These are phyloP conservation scores for Plenodomus lindquistii DNA, from an alignment of 2,329 filamentous ascomycete species.

Conservation along the genomic window DNA sequence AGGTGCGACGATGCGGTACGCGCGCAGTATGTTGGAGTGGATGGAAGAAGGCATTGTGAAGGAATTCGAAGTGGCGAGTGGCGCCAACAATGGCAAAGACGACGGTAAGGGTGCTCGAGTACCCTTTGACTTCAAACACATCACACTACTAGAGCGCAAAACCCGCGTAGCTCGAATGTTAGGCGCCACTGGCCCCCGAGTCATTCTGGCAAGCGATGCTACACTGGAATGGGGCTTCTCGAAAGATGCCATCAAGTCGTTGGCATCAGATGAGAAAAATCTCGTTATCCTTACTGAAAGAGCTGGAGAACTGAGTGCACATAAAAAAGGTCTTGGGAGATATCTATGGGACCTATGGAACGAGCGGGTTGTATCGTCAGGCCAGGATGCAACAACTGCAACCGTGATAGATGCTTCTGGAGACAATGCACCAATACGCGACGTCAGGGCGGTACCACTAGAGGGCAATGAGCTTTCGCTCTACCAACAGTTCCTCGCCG, in stretches of 20 bases:
- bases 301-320: conserved; percentile 49
- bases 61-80: conserved; percentile 75
- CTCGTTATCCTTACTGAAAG: conserved; percentile 86
- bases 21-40: conserved; percentile 97
- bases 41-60: conserved; percentile 96
- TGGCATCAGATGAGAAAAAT: conserved; percentile 79
- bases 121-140: conserved; percentile 87
- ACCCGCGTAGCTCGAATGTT: conserved; percentile 76
- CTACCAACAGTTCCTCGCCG: conserved; percentile 92
- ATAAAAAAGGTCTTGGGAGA: conserved; percentile 60
- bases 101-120: conserved; percentile 60
- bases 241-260: conserved; percentile 71
- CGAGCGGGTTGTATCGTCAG: conserved; percentile 23
- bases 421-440: conserved; percentile 32
- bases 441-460: conserved; percentile 62
- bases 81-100: conserved; percentile 38
- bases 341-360: conserved; percentile 70
- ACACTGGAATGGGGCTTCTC: conserved; percentile 96
- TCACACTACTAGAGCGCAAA: conserved; percentile 81
- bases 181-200: conserved; percentile 59
- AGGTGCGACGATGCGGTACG: conserved; percentile 85
- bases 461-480: conserved; percentile 75
- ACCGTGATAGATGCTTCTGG: conserved; percentile 69
- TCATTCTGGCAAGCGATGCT: conserved; percentile 88
- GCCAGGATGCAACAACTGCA: conserved; percentile 44